Evolutionary conservation across 1,139 yeast genomes (phyloP), one percentile per base, ranked within the genome.

Genomic region (Torulaspora globosa): DNA sequence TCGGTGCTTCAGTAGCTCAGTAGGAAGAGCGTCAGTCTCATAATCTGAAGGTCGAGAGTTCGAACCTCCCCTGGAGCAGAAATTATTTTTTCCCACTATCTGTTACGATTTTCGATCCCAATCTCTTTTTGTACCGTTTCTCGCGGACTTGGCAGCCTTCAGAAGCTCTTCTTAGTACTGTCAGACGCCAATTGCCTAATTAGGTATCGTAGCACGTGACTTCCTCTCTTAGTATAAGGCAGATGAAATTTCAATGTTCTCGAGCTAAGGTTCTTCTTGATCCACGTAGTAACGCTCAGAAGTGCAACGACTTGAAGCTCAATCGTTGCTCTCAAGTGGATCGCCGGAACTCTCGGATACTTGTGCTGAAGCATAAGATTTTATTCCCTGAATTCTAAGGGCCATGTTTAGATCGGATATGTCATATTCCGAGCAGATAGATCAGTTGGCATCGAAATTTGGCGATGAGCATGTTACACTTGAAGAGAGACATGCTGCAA

Each of bases 1-100:
- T 42, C 16, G 5, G 11, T 12, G 71, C 71, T 67, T 60, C 67
- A 59, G 70, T 68, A 69, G 73, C 73, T 69, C 73, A 70, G 73
- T 70, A 67, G 73, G 73, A 62, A 69, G 73, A 69, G 73, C 73
- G 73, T 70, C 72, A 70, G 73, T 70, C 73, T 70, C 73, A 69
- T 70, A 70, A 69, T 69, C 73, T 69, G 72, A 69, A 69, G 73
- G 73, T 69, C 72, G 73, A 69, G 72, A 70, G 72, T 69, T 69
- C 72, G 73, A 70, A 66, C 78, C 78, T 73, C 76, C 78, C 78
- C 76, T 70, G 75, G 76, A 74, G 78, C 78, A 73, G 35, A 51
- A 55, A 55, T 60, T 60, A 60, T 57, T 48, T 48, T 31, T 21
- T n/a, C 2, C 6, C 23, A n/a, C n/a, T n/a, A n/a, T n/a, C n/a